Evolutionary conservation across 2,329 filamentous ascomycete species (phyloP), one percentile per base, ranked within the genome.

Genomic region (Fusarium hainanense): DNA sequence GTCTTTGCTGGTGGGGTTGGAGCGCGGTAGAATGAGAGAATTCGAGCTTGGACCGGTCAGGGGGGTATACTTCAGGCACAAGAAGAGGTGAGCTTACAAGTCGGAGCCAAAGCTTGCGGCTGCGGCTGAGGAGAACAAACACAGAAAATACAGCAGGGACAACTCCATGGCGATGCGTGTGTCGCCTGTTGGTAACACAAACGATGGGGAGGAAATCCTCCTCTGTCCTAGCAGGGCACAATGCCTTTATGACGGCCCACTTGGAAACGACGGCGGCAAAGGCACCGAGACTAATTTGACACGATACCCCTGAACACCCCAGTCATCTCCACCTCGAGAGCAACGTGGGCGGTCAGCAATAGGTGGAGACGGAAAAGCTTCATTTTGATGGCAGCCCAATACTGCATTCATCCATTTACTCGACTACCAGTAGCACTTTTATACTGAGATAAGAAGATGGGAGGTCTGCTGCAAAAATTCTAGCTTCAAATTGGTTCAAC

Each of bases 1-100:
- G 23, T 62, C 58, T 41, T 46, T 52, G 40, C 58, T 62, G n/a
- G 40, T 59, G 54, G 58, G 58, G 40, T 62, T 40, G 13, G 44
- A 21, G 25, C 58, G 58, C 6, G 58, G 40, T 6, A 62, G 55
- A 25, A 62, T 25, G 13, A 59, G 54, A 40, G 54, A 43, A 13
- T 42, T 30, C 20, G 58, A 59, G 54, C 54, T 57, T 25, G n/a
- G 12, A 41, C 25, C 18, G 11, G 25, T 57, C 20, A 57, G 54
- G 44, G 54, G 44, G 44, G 20, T 57, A 13, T 32, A 10, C 11
- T 32, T 23, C 25, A 20, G 32, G 30, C 16, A 12, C 8, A 7
- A 34, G 25, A 57, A 13, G 7, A 18, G 16, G 3, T 4, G 32
- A 20, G 3, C 54, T 41, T 25, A 57, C 54, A 57, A 4, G 16